Percentiles rank a stretch among this genome's conserved stretches.
Evolutionary conservation across 805 yeast genomes (phyloP).

Genomic region (Candida hungchunana): DNA sequence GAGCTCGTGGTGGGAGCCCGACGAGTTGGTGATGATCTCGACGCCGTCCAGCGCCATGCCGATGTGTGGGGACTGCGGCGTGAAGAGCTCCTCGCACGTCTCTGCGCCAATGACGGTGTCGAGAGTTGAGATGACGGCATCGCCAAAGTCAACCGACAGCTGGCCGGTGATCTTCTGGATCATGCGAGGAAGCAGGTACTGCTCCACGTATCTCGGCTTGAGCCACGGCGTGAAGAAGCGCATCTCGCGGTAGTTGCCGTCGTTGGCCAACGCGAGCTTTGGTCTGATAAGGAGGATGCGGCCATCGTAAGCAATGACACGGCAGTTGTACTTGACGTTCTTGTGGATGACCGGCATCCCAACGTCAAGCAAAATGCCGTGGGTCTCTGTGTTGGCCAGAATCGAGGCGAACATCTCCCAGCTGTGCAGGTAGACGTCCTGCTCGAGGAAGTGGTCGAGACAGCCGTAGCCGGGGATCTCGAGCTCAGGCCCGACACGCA

Average conservation of each 20-base stretch:
- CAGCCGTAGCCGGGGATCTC: conserved; percentile 95
- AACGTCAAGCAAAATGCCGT: conserved; percentile 78
- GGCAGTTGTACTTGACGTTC: conserved; percentile 86
- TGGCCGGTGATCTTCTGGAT: conserved; percentile 69
- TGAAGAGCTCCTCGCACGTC: conserved; percentile 96
- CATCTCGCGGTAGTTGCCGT: conserved; percentile 98
- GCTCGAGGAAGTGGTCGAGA: conserved; percentile 88
- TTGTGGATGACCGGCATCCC: conserved; percentile 94
- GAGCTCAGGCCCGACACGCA: conserved; percentile 95
- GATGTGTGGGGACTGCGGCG: conserved; percentile 94
- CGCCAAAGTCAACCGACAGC: conserved; percentile 73
- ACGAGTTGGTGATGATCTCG: conserved; percentile 93
- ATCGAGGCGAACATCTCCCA: conserved; percentile 94
- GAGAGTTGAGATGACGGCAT: conserved; percentile 76
- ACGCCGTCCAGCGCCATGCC: conserved; percentile 92
- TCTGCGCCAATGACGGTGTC: conserved; percentile 96
- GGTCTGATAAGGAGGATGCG: conserved; percentile 85
- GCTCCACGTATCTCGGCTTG: conserved; percentile 71
- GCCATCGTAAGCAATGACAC: conserved; percentile 77
- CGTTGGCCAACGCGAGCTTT: conserved; percentile 89
- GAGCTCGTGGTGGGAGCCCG: conserved; percentile 95
- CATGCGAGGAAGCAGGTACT: conserved; percentile 63
- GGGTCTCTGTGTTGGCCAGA: conserved; percentile 58
- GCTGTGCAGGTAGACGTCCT: conserved; percentile 80
- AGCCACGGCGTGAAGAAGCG: conserved; percentile 95